Conservation (phyloP, 2,329 filamentous ascomycete species). For the Ceratocystis alfenasii region DNA sequence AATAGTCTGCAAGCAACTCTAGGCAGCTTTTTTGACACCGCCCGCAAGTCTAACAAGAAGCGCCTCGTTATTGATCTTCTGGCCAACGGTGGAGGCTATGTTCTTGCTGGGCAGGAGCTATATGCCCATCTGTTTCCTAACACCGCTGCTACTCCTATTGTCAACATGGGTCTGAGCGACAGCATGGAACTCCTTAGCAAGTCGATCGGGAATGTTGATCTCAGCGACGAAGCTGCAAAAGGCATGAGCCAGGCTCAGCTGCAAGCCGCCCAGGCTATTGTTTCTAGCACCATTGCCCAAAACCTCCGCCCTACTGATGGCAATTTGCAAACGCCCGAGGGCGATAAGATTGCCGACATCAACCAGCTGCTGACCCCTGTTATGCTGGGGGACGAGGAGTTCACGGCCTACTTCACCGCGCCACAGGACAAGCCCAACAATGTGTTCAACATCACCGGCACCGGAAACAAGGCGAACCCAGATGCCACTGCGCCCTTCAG, state of each 20-base stretch:
- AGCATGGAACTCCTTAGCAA: slow-evolving; percentile 35
- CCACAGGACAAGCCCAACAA: slow-evolving; percentile 30
- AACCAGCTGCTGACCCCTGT: slow-evolving; percentile 30
- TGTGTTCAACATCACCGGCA: slow-evolving; percentile 34
- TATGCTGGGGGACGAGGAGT: slow-evolving; percentile 36
- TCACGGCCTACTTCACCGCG: slow-evolving; percentile 37
- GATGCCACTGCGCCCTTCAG: slow-evolving; percentile 30
- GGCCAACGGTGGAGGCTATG: slow-evolving; percentile 46
- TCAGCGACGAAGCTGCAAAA: slow-evolving; percentile 24
- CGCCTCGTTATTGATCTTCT: slow-evolving; percentile 49
- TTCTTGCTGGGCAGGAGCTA: slow-evolving; percentile 49
- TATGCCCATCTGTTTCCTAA: slow-evolving; percentile 47
- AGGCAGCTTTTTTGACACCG: slow-evolving; percentile 25
- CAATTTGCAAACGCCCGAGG: slow-evolving; percentile 37
- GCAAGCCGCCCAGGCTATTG: slow-evolving; percentile 36
- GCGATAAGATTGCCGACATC: slow-evolving; percentile 27
- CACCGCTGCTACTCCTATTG: slow-evolving; percentile 37
- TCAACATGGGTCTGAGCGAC: slow-evolving; percentile 40
- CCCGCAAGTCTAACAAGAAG: slow-evolving; percentile 40
- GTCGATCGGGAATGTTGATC: slow-evolving; percentile 28
- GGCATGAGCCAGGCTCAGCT: slow-evolving; percentile 31
- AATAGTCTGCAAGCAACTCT: slow-evolving; percentile 29
- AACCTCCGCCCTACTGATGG: slow-evolving; percentile 33
- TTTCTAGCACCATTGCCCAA: slow-evolving; percentile 34
- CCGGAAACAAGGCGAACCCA: slow-evolving; percentile 32